phyloP scores from a whole-genome alignment of 768 basidiomycete genomes.

The Trametes meyenii region DNA sequence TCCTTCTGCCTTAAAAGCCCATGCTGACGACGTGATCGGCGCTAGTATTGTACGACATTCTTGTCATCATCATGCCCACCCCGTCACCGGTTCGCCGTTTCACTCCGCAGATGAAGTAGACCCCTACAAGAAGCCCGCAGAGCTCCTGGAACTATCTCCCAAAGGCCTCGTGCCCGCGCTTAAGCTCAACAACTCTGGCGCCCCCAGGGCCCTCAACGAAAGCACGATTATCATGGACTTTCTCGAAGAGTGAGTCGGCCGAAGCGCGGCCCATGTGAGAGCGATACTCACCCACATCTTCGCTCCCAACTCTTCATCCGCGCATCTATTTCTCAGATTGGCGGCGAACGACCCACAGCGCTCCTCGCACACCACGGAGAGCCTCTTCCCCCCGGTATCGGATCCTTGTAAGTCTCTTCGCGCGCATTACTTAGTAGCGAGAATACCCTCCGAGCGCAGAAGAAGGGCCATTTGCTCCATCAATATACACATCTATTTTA shows the following conservation, averaged over 20 bases:
- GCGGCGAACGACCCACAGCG: slow-evolving; percentile 50
- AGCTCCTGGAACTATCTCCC: slow-evolving; percentile 79
- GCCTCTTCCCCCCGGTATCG: slow-evolving; percentile 57
- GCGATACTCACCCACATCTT: neutral
- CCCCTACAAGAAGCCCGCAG: slow-evolving; percentile 80
- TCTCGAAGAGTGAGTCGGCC: slow-evolving; percentile 62
- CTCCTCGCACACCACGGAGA: slow-evolving; percentile 28
- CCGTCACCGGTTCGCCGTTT: neutral
- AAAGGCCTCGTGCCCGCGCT: slow-evolving; percentile 81
- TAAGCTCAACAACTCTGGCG: slow-evolving; percentile 53
- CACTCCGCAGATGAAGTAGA: slow-evolving; percentile 67
- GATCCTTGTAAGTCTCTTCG: slow-evolving; percentile 56
- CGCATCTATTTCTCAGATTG: slow-evolving; percentile 39
- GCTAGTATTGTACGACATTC: slow-evolving; percentile 41
- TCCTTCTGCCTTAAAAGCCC: neutral
- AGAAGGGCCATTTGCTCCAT: neutral
- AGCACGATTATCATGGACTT: slow-evolving; percentile 80
- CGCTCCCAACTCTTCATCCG: neutral
- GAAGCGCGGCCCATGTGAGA: neutral
- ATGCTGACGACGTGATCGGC: neutral
- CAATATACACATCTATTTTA: neutral
- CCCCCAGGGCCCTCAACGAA: slow-evolving; percentile 71
- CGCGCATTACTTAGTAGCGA: neutral
- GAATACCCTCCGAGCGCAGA: neutral
- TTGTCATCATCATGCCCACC: slow-evolving; percentile 13